A percentile compares a stretch with the other conserved stretches of the same genome.
phyloP scores from a whole-genome alignment of 2,329 filamentous ascomycete species.

The Ambrosiella beaveri region DNA sequence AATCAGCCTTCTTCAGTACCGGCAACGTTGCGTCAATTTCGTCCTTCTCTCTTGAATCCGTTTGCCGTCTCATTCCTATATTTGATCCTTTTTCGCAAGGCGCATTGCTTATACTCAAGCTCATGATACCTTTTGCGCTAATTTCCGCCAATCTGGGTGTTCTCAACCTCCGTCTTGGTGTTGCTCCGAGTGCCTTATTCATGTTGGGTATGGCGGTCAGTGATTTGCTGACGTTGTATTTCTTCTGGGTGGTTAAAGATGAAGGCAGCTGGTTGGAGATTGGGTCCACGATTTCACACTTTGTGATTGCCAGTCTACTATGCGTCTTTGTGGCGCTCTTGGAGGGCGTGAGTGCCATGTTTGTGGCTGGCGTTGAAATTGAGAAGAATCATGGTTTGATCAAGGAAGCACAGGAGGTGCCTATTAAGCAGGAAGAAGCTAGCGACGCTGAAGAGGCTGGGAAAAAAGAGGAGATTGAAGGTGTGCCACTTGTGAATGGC shows the following conservation, averaged over 20 bases:
- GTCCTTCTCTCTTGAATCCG: constrained; percentile 82
- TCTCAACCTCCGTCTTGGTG: constrained; percentile 64
- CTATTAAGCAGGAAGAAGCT: not conserved
- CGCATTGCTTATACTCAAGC: constrained; percentile 69
- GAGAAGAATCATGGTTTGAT: constrained; percentile 19
- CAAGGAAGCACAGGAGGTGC: constrained; percentile 1
- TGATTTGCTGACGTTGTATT: constrained; percentile 82
- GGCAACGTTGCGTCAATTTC: constrained; percentile 91
- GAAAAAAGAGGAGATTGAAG: not conserved
- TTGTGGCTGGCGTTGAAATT: constrained; percentile 67
- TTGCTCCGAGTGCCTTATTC: constrained; percentile 78
- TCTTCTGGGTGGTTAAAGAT: constrained; percentile 95
- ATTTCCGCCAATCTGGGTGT: constrained; percentile 91
- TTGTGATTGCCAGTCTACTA: constrained; percentile 75
- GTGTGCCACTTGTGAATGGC: not conserved
- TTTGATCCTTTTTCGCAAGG: constrained; percentile 90
- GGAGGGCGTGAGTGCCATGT: constrained; percentile 68
- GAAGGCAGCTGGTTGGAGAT: constrained; percentile 97
- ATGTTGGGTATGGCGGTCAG: constrained; percentile 87
- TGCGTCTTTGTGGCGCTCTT: constrained; percentile 81
- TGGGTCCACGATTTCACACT: constrained; percentile 89
- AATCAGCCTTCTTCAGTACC: constrained; percentile 92
- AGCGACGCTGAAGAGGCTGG: not conserved
- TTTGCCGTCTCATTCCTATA: constrained; percentile 69
- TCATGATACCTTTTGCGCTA: constrained; percentile 83